Conservation (phyloP, 2,329 filamentous ascomycete species). For the Decorospora gaudefroyi region DNA sequence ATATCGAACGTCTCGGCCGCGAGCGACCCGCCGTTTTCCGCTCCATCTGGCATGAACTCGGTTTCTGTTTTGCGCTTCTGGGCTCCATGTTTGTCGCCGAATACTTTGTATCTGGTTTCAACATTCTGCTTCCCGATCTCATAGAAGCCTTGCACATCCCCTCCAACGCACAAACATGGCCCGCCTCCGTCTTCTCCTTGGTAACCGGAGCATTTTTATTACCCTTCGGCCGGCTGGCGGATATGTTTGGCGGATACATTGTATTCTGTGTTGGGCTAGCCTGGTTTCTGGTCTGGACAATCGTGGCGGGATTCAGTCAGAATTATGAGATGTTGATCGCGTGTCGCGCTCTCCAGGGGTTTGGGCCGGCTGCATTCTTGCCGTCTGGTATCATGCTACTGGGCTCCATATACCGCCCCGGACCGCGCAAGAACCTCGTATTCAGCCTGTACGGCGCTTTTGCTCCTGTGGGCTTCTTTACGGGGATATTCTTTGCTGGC, state of each 20-base stretch:
- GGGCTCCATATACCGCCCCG: conserved; percentile 67
- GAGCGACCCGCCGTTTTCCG: conserved; percentile 63
- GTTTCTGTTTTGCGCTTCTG: conserved; percentile 65
- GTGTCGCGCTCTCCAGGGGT: conserved; percentile 73
- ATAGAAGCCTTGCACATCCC: conserved; percentile 67
- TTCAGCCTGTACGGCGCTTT: conserved; percentile 63
- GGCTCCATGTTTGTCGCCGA: conserved; percentile 69
- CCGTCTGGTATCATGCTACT: conserved; percentile 70
- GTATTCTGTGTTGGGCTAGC: conserved; percentile 65
- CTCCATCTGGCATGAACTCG: conserved; percentile 60
- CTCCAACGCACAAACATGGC: conserved; percentile 60
- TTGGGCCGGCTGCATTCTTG: conserved; percentile 73
- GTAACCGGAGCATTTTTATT: conserved; percentile 46
- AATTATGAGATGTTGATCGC: conserved; percentile 72
- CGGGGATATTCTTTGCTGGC: conserved; percentile 46
- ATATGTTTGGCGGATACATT: conserved; percentile 67
- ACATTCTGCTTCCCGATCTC: conserved; percentile 68
- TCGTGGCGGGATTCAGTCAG: conserved; percentile 70
- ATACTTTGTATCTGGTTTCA: conserved; percentile 78
- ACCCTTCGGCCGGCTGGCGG: conserved; percentile 59
- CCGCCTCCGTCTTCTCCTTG: conserved; percentile 46
- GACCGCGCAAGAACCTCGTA: conserved; percentile 69
- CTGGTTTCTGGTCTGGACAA: conserved; percentile 70
- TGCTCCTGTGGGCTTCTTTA: conserved; percentile 55
- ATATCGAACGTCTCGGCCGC: conserved; percentile 65